Conservation (phyloP, 108 stramenopile species). For the Fistulifera solaris region DNA sequence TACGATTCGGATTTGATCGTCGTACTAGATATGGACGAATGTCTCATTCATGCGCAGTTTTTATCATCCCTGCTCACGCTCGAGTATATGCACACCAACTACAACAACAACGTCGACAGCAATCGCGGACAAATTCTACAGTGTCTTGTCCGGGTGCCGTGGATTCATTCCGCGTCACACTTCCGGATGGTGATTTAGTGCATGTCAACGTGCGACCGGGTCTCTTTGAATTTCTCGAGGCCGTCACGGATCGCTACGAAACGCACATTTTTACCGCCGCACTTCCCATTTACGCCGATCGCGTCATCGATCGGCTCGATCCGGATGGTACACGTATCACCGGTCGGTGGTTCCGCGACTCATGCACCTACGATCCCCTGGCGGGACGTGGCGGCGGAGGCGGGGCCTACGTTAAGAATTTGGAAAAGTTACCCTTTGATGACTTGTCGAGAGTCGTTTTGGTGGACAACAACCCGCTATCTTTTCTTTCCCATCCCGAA, state of each 20-base stretch:
- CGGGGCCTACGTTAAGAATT: slow-evolving; percentile 84
- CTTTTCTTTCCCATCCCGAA: slow-evolving; percentile 84
- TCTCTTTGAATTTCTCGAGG: slow-evolving; percentile 79
- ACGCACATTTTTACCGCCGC: slow-evolving; percentile 97
- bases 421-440: slow-evolving; percentile 4
- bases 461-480: slow-evolving; percentile 96
- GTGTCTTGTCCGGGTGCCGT: slow-evolving; percentile 9
- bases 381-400: slow-evolving; percentile 27
- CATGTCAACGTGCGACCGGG: slow-evolving; percentile 92
- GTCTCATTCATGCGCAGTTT: slow-evolving; percentile 96
- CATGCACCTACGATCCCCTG: slow-evolving; percentile 61
- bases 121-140: background rate
- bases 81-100: slow-evolving; percentile 37
- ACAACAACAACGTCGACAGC: slow-evolving; percentile 31
- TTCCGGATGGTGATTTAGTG: slow-evolving; percentile 79
- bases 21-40: slow-evolving; percentile 98
- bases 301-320: slow-evolving; percentile 88
- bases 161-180: slow-evolving; percentile 56
- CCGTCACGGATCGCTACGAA: slow-evolving; percentile 70
- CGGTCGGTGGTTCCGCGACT: slow-evolving; percentile 81
- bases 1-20: slow-evolving; percentile 81
- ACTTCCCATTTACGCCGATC: slow-evolving; percentile 93
- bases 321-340: slow-evolving; percentile 74
- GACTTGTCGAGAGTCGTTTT: slow-evolving; percentile 72
- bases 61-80: slow-evolving; percentile 32